phyloP scores from a whole-genome alignment of 2,329 filamentous ascomycete species.

The Phialophora macrospora region DNA sequence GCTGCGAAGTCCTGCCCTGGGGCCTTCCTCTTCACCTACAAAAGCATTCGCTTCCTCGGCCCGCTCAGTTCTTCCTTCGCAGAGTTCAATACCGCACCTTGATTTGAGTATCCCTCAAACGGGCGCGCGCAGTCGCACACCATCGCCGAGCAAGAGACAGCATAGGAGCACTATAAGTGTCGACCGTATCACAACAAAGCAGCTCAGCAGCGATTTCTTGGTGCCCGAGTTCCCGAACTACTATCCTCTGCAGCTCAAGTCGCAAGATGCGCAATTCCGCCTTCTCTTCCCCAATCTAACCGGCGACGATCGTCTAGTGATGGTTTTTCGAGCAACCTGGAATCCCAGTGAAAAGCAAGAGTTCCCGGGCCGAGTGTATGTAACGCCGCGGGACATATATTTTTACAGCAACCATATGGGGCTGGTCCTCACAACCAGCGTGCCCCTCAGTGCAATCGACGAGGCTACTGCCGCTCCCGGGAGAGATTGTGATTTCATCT shows the following conservation, averaged over 20 bases:
- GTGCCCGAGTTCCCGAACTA: conserved; percentile 64
- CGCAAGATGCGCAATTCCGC: conserved; percentile 91
- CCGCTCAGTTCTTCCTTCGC: conserved; percentile 26
- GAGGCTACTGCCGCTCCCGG: conserved; percentile 91
- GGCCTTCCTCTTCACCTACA: conserved; percentile 32
- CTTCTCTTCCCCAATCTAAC: conserved; percentile 84
- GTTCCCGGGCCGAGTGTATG: conserved; percentile 83
- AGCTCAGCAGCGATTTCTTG: conserved; percentile 45
- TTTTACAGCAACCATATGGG: conserved; percentile 97
- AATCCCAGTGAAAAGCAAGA: conserved; percentile 74
- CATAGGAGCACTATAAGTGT: conserved; percentile 64
- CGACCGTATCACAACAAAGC: conserved; percentile 50
- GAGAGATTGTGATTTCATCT: conserved; percentile 90
- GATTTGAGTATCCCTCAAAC: conserved; percentile 37
- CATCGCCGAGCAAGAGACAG: conserved; percentile 42
- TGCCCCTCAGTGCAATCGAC: conserved; percentile 75
- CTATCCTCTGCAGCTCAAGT: conserved; percentile 80
- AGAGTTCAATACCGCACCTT: conserved; percentile 27
- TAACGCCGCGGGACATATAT: conserved; percentile 85
- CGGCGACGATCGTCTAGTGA: conserved; percentile 77
- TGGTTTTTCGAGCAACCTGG: conserved; percentile 95
- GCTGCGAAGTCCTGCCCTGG: conserved; percentile 31
- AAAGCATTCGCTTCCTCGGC: conserved; percentile 27
- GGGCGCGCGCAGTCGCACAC: conserved; percentile 35
- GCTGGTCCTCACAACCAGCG: conserved; percentile 79